phyloP scores from a whole-genome alignment of 2,329 filamentous ascomycete species.

The Alternaria ventricosa region DNA sequence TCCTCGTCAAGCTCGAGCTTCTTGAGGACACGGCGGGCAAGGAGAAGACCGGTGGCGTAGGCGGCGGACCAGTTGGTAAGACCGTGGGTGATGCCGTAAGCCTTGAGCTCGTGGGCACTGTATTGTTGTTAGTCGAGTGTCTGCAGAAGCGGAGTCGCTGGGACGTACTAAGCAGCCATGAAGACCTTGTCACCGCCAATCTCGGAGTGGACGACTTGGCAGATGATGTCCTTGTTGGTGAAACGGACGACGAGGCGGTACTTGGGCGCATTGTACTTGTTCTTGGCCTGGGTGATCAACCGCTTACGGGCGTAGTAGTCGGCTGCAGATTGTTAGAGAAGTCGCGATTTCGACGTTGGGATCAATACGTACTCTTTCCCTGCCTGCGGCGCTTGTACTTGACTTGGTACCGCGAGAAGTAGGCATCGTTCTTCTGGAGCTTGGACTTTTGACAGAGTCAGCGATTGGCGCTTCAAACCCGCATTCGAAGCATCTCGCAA shows the following conservation, averaged over 20 bases:
- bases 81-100: constrained; percentile 97
- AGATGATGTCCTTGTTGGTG: constrained; percentile 99
- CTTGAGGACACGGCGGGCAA: constrained; percentile 94
- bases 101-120: constrained; percentile 89
- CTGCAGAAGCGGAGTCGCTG: background rate
- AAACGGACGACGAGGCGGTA: constrained; percentile 99
- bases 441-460: constrained; percentile 96
- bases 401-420: constrained; percentile 99
- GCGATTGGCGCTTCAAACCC: constrained; percentile 99
- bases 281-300: constrained; percentile 99
- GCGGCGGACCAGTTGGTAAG: constrained; percentile 99
- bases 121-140: constrained; percentile 10
- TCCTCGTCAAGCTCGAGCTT: constrained; percentile 95
- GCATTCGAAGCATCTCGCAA: constrained; percentile 91
- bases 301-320: constrained; percentile 99
- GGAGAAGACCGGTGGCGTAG: constrained; percentile 94
- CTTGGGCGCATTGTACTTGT: constrained; percentile 99
- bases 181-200: constrained; percentile 98
- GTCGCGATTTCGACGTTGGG: background rate
- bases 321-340: constrained; percentile 69
- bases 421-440: constrained; percentile 95
- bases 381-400: constrained; percentile 98
- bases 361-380: constrained; percentile 88
- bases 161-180: constrained; percentile 45
- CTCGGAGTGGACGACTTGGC: constrained; percentile 96